These are phyloP conservation scores for Sicyos baderoa DNA, from an alignment of 306 rosid species.

Conservation along the genomic window DNA sequence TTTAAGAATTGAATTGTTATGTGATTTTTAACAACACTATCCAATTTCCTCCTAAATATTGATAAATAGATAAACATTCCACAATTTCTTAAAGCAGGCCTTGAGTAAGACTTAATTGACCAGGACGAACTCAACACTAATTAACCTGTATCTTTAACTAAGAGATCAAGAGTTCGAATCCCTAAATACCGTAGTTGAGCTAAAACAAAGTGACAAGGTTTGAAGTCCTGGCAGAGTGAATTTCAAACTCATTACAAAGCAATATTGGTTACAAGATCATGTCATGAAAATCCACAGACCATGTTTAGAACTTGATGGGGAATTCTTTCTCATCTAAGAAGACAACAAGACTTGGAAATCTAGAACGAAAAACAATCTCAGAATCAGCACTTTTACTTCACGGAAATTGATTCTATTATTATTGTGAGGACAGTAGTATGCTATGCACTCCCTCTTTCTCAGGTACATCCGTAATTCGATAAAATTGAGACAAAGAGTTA, in stretches of 20 bases:
- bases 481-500: slow-evolving; percentile 28
- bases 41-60: too few relatives aligned
- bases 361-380: neutral
- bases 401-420: neutral
- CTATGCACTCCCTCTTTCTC: neutral
- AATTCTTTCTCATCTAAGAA: neutral
- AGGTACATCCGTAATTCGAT: neutral
- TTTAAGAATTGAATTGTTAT: too few relatives aligned
- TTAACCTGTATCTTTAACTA: too few relatives aligned
- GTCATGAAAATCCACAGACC: neutral
- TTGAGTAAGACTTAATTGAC: too few relatives aligned
- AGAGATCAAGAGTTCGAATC: too few relatives aligned
- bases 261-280: neutral
- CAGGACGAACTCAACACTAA: too few relatives aligned
- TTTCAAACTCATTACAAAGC: neutral
- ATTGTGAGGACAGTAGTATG: neutral
- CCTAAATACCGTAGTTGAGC: too few relatives aligned
- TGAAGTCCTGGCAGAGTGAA: neutral
- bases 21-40: too few relatives aligned
- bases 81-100: too few relatives aligned
- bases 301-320: neutral
- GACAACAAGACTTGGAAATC: neutral
- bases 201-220: too few relatives aligned
- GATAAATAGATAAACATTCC: too few relatives aligned
- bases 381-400: neutral